Evolutionary conservation across 2,329 filamentous ascomycete species (phyloP).

Genomic region (Colletotrichum kahawae): DNA sequence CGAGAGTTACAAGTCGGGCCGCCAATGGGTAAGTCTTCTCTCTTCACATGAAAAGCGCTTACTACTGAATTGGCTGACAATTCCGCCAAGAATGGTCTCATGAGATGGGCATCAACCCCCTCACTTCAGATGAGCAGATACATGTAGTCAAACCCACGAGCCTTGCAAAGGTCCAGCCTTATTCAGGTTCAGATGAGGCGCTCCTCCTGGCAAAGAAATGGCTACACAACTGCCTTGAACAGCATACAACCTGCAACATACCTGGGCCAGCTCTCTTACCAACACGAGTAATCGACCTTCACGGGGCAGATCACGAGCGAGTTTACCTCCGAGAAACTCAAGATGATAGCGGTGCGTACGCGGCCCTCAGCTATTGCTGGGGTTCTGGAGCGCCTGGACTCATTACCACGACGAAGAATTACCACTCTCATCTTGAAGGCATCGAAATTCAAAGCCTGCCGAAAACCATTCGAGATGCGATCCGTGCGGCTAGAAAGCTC

Average conservation of each 20-base stretch:
- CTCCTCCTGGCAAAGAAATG: not conserved
- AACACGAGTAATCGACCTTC: not conserved
- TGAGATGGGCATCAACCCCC: not conserved
- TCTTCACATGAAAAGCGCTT: accelerated
- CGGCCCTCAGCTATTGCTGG: not conserved
- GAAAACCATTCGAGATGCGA: accelerated
- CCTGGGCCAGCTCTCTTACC: accelerated
- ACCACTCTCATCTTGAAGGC: not conserved
- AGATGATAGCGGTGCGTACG: accelerated
- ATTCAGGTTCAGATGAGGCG: not conserved
- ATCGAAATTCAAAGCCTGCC: not conserved
- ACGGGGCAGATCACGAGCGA: accelerated
- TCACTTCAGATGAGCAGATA: no score
- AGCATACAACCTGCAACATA: not conserved
- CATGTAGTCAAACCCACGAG: no score
- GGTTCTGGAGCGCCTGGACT: not conserved
- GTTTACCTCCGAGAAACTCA: not conserved
- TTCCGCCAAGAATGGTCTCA: not conserved
- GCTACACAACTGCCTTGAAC: not conserved
- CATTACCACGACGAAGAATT: not conserved
- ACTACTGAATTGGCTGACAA: accelerated
- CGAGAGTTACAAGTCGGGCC: not conserved
- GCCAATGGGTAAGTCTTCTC: not conserved
- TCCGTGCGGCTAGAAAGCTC: not conserved
- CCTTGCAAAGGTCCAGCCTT: not conserved